phyloP scores from a whole-genome alignment of 345 rosid genomes.

The Lepidium aucheri region DNA sequence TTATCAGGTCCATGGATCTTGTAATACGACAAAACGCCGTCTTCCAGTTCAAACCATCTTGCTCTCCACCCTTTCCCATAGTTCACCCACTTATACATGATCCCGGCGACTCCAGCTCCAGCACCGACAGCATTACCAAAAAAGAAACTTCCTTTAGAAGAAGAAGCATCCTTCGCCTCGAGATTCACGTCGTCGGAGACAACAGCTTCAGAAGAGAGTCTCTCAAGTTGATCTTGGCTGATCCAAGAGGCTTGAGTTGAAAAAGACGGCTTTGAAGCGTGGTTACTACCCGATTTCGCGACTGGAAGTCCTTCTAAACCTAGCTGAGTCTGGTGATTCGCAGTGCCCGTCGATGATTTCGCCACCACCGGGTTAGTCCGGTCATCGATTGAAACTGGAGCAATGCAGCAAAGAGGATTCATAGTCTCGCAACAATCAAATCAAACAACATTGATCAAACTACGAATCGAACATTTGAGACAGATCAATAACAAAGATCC shows the following conservation, averaged over 20 bases:
- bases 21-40: slow-evolving; percentile 78
- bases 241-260: slow-evolving; percentile 61
- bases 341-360: slow-evolving; percentile 29
- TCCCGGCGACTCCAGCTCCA: slow-evolving; percentile 55
- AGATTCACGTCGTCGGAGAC: slow-evolving; percentile 24
- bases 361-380: slow-evolving; percentile 51
- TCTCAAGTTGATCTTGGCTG: slow-evolving; percentile 36
- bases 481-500: not conserved
- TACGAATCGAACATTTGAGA: not conserved
- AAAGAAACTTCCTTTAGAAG: slow-evolving; percentile 31
- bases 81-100: slow-evolving; percentile 93
- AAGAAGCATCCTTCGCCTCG: slow-evolving; percentile 28
- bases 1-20: slow-evolving; percentile 94
- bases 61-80: slow-evolving; percentile 95
- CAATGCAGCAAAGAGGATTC: slow-evolving; percentile 99
- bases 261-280: slow-evolving; percentile 39
- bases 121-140: slow-evolving; percentile 32
- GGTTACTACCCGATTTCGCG: slow-evolving; percentile 20
- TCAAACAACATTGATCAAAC: slow-evolving; percentile 10
- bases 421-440: slow-evolving; percentile 13
- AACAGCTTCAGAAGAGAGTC: slow-evolving; percentile 22
- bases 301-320: slow-evolving; percentile 31
- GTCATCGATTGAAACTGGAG: slow-evolving; percentile 96
- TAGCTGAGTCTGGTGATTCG: slow-evolving; percentile 36
- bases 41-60: slow-evolving; percentile 85